Percentiles rank a stretch among this genome's conserved stretches.
phyloP scores from a whole-genome alignment of 495 filamentous ascomycete genomes.

The Aspergillus panamensis region DNA sequence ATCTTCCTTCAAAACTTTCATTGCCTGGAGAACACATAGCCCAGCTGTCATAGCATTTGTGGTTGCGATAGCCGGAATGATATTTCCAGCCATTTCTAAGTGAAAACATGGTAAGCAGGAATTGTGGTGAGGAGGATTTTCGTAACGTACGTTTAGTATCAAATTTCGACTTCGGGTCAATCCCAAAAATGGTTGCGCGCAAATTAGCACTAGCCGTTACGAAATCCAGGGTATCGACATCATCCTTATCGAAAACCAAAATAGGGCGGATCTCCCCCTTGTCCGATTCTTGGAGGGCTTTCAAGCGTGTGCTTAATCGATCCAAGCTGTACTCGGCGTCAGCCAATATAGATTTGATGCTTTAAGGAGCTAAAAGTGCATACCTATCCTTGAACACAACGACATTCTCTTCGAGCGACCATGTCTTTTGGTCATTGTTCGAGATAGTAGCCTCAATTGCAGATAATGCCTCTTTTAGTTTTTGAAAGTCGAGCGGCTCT shows the following conservation, averaged over 20 bases:
- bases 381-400: constrained; percentile 79
- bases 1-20: constrained; percentile 81
- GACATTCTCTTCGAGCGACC: constrained; percentile 78
- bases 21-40: constrained; percentile 87
- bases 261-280: constrained; percentile 54
- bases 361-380: constrained; percentile 1
- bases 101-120: constrained; percentile 3
- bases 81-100: constrained; percentile 93
- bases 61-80: constrained; percentile 97
- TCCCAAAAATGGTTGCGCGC: constrained; percentile 78
- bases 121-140: background rate
- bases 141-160: constrained; percentile 72
- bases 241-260: constrained; percentile 94
- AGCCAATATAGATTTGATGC: background rate
- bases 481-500: constrained; percentile 63
- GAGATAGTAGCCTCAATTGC: constrained; percentile 53
- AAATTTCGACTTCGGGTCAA: constrained; percentile 85
- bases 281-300: constrained; percentile 50
- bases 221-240: constrained; percentile 92
- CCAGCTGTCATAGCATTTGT: constrained; percentile 96
- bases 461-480: constrained; percentile 46
- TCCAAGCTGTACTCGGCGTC: constrained; percentile 50
- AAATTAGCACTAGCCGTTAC: constrained; percentile 88
- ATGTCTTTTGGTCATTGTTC: constrained; percentile 68
- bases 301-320: constrained; percentile 69